Percentiles rank a stretch among this genome's conserved stretches.
Conservation (phyloP, 371 early-diverging fungal genomes). For the Mortierella sp. region DNA sequence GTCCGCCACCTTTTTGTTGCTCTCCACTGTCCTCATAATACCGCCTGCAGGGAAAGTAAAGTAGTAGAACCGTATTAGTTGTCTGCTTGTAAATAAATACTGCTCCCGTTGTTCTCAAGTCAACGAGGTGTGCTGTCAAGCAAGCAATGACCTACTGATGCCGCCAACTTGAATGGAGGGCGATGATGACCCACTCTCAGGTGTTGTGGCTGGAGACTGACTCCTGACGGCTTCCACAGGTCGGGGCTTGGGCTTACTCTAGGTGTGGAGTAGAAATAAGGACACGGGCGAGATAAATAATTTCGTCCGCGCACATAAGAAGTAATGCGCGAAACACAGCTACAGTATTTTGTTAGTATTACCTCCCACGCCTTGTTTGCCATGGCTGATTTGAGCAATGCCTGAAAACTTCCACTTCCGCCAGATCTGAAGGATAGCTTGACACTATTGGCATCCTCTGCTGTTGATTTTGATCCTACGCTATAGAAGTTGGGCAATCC, state of each 20-base stretch:
- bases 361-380: constrained; percentile 77
- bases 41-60: constrained; percentile 65
- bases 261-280: not conserved
- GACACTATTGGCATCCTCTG: constrained; percentile 57
- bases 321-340: not conserved
- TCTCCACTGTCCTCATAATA: constrained; percentile 80
- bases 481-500: constrained; percentile 19
- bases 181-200: constrained; percentile 3
- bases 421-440: constrained; percentile 87
- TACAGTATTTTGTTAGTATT: not conserved
- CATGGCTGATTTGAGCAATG: constrained; percentile 72
- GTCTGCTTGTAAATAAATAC: too few relatives aligned
- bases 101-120: not conserved
- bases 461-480: constrained; percentile 8
- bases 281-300: not conserved
- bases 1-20: constrained; percentile 72
- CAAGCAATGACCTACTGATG: constrained; percentile 33
- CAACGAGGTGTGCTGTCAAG: not conserved
- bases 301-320: not conserved
- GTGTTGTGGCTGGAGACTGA: not conserved
- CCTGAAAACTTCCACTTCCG: constrained; percentile 72
- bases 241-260: constrained; percentile 32
- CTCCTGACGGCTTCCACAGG: constrained; percentile 3
- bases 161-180: constrained; percentile 38
- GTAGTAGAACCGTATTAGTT: too few relatives aligned